Base-by-base conservation (phyloP, 139 green algal species). In the Nannochloris sp. region DNA sequence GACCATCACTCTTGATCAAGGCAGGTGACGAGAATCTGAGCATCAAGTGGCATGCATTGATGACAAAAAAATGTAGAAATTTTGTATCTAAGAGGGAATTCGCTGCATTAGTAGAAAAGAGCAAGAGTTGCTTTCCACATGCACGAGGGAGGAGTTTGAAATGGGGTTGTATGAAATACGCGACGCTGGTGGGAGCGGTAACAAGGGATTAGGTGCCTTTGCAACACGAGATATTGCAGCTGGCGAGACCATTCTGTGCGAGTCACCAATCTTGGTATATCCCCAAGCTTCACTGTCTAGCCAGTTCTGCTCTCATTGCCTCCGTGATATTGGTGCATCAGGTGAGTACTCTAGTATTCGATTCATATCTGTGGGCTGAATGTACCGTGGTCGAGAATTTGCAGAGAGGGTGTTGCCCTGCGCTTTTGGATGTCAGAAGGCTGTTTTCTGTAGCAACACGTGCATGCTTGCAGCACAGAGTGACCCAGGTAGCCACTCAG, bases 401-500 rank as follows among this genome's bases (percentile, higher is more conserved):
- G 46, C n/a, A 53, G 46, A 21, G 18, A 53, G 46, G 16, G 16
- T 19, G 46, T 10, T 21, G 5, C n/a, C 18, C 46, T 53, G 18
- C 11, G 16, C 29, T 31, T 23, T 40, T 37, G n/a, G 34, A 19
- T 66, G 60, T 44, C 12, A 50, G 19, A 25, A 31, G 21, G 29
- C 46, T 23, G 14, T 18, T 15, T 77, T 73, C 37, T 77, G 70
- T 50, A 61, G 25, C 5, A 3, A 57, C 3, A 18, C 43, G 44
- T 77, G 70, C 18, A 54, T 46, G 12, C 34, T 60, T 2, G 70
- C 70, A 7, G 70, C 70, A 18, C 46, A 49, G 0, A 57, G 8
- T n/a, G 70, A 77, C 50, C 57, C 70, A 2, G 70, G 44, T 51
- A 77, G 70, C 40, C 70, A 77, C 50, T 61, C 27, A 58, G 6